Percentiles rank a stretch among this genome's conserved stretches.
Evolutionary conservation across 73 alveolate species (phyloP).

Genomic region (Tetrahymena thermophila): DNA sequence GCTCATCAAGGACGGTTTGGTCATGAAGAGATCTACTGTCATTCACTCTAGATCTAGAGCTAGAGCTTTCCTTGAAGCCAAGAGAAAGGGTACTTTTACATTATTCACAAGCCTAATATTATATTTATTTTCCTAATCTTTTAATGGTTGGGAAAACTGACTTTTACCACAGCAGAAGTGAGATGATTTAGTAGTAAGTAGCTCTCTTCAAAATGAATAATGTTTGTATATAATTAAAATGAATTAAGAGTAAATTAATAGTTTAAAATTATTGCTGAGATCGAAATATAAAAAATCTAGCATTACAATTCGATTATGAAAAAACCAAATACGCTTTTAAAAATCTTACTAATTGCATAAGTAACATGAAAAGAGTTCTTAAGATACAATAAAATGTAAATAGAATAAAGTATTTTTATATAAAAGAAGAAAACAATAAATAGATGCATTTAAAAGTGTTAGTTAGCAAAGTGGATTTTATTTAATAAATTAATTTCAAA

Average conservation of each 20-base stretch:
- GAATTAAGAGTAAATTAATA: not conserved
- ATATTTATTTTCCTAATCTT: not conserved
- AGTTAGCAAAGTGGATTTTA: not conserved
- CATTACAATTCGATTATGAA: not conserved
- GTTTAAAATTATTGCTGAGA: not conserved
- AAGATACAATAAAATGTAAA: not conserved
- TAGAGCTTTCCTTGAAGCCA: constrained; percentile 71
- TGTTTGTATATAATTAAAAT: not conserved
- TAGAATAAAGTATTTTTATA: not conserved
- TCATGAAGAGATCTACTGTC: constrained; percentile 88
- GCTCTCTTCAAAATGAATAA: not conserved
- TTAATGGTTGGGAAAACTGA: not conserved
- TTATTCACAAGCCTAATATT: not conserved
- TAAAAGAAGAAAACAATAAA: not conserved
- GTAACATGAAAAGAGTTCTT: not conserved
- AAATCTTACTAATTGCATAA: not conserved
- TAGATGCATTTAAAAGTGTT: not conserved
- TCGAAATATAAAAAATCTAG: not conserved
- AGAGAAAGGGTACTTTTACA: constrained; percentile 58
- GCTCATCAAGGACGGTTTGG: constrained; percentile 92
- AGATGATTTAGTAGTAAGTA: not conserved
- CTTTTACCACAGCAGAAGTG: not conserved
- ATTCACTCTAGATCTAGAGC: constrained; percentile 96
- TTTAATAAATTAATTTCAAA: not conserved
- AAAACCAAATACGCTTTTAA: not conserved